phyloP scores from a whole-genome alignment of 148 eudicot species.

The Rhododendron vialii region DNA sequence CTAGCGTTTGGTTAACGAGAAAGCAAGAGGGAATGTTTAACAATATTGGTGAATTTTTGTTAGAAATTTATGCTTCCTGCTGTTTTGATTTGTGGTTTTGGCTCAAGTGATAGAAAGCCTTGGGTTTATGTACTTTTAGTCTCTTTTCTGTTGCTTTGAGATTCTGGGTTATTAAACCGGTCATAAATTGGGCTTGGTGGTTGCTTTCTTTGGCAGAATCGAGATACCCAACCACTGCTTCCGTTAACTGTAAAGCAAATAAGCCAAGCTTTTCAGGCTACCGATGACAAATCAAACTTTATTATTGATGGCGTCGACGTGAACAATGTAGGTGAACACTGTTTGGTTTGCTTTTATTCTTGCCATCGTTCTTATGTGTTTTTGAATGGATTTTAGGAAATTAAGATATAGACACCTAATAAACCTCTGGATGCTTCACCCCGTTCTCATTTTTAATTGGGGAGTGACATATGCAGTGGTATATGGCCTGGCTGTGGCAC shows the following conservation, averaged over 20 bases:
- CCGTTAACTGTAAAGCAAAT: conserved; percentile 90
- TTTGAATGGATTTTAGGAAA: background rate
- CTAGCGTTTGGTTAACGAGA: background rate
- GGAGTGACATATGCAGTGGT: background rate
- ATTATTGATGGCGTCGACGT: conserved; percentile 71
- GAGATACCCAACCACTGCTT: conserved; percentile 57
- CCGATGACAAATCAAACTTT: conserved; percentile 46
- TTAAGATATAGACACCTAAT: background rate
- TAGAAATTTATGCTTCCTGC: background rate
- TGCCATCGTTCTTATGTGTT: background rate
- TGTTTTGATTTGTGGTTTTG: background rate
- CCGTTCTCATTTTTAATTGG: background rate
- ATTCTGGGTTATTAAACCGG: background rate
- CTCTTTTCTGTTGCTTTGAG: background rate
- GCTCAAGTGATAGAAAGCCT: background rate
- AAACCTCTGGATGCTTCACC: background rate
- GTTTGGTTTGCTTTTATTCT: conserved; percentile 22
- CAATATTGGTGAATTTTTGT: background rate
- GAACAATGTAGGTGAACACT: conserved; percentile 63
- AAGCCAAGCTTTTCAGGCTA: conserved; percentile 43
- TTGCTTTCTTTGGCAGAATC: conserved; percentile 42
- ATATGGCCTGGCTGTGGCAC: background rate
- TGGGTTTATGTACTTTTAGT: background rate
- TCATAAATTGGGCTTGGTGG: background rate
- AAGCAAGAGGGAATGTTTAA: background rate